Conservation (phyloP, 495 filamentous ascomycete species). For the Durotheca rogersii region DNA sequence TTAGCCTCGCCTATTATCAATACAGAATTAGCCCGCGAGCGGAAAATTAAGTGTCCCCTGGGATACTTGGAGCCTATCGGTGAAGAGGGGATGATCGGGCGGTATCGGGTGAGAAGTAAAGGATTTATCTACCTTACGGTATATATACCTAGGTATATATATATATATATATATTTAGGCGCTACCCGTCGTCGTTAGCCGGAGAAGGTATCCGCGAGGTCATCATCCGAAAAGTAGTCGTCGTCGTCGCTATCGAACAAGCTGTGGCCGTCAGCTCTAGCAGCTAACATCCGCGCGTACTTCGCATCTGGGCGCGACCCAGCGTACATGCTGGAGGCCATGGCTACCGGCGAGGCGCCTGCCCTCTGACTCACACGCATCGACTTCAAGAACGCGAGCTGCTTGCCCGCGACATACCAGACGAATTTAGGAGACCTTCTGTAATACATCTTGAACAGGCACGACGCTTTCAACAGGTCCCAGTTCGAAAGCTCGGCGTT, state of each 20-base stretch:
- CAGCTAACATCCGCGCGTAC: conserved; percentile 28
- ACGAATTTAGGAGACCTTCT: conserved; percentile 43
- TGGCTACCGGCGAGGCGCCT: conserved; percentile 26
- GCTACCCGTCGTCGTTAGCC: too few species aligned
- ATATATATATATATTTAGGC: too few species aligned
- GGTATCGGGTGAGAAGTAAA: too few species aligned
- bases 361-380: conserved; percentile 16
- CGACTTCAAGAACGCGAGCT: conserved; percentile 66
- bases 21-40: too few species aligned
- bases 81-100: too few species aligned
- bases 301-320: conserved; percentile 42
- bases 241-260: conserved; percentile 17
- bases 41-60: too few species aligned
- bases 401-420: conserved; percentile 65
- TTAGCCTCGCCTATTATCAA: too few species aligned
- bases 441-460: conserved; percentile 52
- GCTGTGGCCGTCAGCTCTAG: conserved; percentile 12
- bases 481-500: conserved; percentile 50
- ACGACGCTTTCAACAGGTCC: conserved; percentile 64
- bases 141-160: too few species aligned
- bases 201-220: conserved; percentile 10
- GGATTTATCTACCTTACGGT: too few species aligned
- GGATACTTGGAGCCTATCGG: too few species aligned
- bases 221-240: conserved; percentile 15
- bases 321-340: conserved; percentile 49